Percentiles rank a stretch among this genome's conserved stretches.
These are phyloP conservation scores for Leccinum brunneo-olivaceum DNA, from an alignment of 1,284 basidiomycete species.

Conservation along the genomic window DNA sequence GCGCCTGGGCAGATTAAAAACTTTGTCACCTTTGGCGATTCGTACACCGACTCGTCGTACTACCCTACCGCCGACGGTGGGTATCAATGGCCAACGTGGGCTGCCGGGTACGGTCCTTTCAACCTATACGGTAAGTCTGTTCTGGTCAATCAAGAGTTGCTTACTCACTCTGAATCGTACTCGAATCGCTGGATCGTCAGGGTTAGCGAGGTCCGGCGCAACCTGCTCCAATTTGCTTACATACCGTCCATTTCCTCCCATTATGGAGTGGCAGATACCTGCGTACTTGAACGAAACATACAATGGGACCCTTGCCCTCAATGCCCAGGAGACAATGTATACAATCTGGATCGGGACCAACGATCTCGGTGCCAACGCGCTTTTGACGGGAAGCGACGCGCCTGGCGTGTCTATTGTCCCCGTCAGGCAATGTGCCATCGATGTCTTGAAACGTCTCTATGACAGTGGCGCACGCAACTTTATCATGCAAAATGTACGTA, in stretches of 20 bases:
- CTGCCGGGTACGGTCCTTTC: slow-evolving; percentile 34
- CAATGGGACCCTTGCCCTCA: slow-evolving; percentile 22
- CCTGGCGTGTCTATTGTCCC: slow-evolving; percentile 37
- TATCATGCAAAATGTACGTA: slow-evolving; percentile 38
- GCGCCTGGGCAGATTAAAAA: slow-evolving; percentile 34
- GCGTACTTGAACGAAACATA: slow-evolving; percentile 28
- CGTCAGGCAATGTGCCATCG: slow-evolving; percentile 36
- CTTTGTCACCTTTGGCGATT: slow-evolving; percentile 42
- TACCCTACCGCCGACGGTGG: slow-evolving; percentile 31
- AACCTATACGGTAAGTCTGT: slow-evolving; percentile 30
- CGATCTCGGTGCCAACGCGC: slow-evolving; percentile 35
- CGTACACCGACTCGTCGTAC: slow-evolving; percentile 37
- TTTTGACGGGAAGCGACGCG: slow-evolving; percentile 34
- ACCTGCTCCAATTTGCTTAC: slow-evolving; percentile 41
- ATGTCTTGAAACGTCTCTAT: slow-evolving; percentile 37
- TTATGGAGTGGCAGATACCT: slow-evolving; percentile 35
- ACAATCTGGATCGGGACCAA: slow-evolving; percentile 49
- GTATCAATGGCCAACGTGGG: slow-evolving; percentile 40
- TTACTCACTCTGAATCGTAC: too few relatives aligned
- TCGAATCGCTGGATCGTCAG: background rate
- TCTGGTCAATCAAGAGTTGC: too few relatives aligned
- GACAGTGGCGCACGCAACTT: slow-evolving; percentile 40
- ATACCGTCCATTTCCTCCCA: slow-evolving; percentile 31
- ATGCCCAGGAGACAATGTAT: slow-evolving; percentile 36
- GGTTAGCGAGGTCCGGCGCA: slow-evolving; percentile 38